Conservation (phyloP, 176 grass and related monocot genomes). For the Areca catechu region DNA sequence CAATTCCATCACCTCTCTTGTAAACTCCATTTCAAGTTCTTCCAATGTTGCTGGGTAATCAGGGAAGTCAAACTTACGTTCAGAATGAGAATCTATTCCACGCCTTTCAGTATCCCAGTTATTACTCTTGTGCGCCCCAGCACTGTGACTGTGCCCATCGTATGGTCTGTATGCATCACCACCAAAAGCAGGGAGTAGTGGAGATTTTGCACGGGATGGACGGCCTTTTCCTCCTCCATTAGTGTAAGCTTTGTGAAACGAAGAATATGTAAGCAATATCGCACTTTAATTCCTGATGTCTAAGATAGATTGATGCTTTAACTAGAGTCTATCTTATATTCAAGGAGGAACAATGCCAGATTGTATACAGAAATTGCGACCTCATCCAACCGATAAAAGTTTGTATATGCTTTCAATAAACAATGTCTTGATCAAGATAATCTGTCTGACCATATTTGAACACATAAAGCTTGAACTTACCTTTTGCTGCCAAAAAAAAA, state of each 20-base stretch:
- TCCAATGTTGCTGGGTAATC: constrained; percentile 44
- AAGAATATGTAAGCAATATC: constrained; percentile 56
- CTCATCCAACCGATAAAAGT: constrained; percentile 35
- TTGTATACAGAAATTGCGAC: constrained; percentile 31
- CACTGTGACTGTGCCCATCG: constrained; percentile 44
- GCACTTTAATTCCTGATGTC: constrained; percentile 51
- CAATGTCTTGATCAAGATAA: constrained; percentile 42
- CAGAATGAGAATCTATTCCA: constrained; percentile 27
- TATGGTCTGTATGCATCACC: constrained; percentile 49
- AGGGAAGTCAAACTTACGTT: constrained; percentile 34
- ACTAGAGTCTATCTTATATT: constrained; percentile 33
- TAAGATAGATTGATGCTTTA: constrained; percentile 46
- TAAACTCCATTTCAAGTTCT: constrained; percentile 81
- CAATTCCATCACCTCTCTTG: constrained; percentile 53
- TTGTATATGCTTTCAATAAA: constrained; percentile 30
- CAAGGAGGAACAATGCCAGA: constrained; percentile 55
- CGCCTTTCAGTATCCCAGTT: constrained; percentile 50
- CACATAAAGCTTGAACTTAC: constrained; percentile 96
- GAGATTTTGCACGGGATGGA: constrained; percentile 60
- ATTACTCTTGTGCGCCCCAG: constrained; percentile 20
- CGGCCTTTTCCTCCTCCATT: constrained; percentile 67
- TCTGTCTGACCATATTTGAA: constrained; percentile 38
- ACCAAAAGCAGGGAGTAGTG: constrained; percentile 36
- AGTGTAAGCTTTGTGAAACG: constrained; percentile 89
- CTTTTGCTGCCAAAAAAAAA: constrained; percentile 59